These are phyloP conservation scores for Ajuga chamaepitys DNA, from an alignment of 257 asterid species.

Conservation along the genomic window DNA sequence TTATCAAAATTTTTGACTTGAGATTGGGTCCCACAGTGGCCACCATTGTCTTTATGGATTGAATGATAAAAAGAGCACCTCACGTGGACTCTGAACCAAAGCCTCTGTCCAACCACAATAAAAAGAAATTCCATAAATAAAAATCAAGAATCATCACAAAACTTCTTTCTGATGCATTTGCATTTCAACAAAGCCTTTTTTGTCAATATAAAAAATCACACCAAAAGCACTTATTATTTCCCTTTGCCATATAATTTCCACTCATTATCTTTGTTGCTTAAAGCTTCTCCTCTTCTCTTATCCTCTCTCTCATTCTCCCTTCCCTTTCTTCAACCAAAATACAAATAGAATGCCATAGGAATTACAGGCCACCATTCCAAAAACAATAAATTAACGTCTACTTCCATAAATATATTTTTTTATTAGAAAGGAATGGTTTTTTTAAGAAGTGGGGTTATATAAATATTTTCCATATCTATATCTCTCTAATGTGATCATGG, in stretches of 20 bases:
- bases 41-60: constrained; percentile 93
- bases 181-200: constrained; percentile 38
- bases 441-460: constrained; percentile 21
- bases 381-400: constrained; percentile 15
- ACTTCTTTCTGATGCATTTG: constrained; percentile 20
- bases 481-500: constrained; percentile 66
- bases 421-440: neutral
- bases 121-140: constrained; percentile 9
- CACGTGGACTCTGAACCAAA: constrained; percentile 99
- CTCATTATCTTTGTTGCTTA: constrained; percentile 96
- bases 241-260: constrained; percentile 63
- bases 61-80: constrained; percentile 98
- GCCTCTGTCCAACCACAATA: constrained; percentile 75
- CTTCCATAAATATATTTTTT: neutral
- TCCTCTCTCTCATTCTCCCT: constrained; percentile 32
- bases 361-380: constrained; percentile 33
- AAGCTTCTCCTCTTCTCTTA: constrained; percentile 52
- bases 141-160: constrained; percentile 5
- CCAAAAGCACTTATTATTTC: constrained; percentile 31
- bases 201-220: constrained; percentile 30
- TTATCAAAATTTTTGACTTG: constrained; percentile 49
- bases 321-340: constrained; percentile 30
- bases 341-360: constrained; percentile 26
- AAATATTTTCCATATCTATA: neutral
- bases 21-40: constrained; percentile 53